Evolutionary conservation across 1,284 basidiomycete species (phyloP).

Genomic region (Agroathelia rolfsii): DNA sequence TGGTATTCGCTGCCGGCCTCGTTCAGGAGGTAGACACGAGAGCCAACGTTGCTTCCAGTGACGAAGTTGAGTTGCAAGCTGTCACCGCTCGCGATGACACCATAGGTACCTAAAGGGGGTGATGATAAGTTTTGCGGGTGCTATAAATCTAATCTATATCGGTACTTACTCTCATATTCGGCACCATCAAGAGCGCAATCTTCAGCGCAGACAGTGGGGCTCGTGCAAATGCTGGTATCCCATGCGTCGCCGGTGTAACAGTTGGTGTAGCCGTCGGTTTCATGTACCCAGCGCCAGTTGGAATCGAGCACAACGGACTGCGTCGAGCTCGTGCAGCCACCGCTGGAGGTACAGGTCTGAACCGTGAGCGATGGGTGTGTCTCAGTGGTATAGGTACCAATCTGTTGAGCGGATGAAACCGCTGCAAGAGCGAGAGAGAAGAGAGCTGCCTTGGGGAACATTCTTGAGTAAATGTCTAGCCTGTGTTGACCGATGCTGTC

Average conservation of each 20-base stretch:
- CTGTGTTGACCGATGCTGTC: no score
- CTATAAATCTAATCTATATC: no score
- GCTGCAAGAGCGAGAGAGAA: no score
- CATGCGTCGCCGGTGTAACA: conserved; percentile 48
- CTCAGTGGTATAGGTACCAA: conserved; percentile 24
- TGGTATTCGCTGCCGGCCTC: conserved; percentile 32
- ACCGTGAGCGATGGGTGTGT: conserved; percentile 22
- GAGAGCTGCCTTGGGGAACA: no score
- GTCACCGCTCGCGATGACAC: no score
- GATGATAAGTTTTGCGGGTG: no score
- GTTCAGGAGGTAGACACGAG: conserved; percentile 29
- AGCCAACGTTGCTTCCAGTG: conserved; percentile 30
- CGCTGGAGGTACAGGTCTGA: conserved; percentile 20
- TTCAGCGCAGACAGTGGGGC: conserved; percentile 31
- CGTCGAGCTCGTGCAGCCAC: conserved; percentile 17
- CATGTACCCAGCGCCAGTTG: conserved; percentile 29
- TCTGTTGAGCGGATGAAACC: conserved; percentile 22
- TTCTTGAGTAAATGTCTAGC: no score
- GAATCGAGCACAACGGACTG: conserved; percentile 24
- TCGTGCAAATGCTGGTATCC: conserved; percentile 39
- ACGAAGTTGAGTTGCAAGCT: no score
- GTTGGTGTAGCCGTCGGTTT: conserved; percentile 29
- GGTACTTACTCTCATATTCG: no score
- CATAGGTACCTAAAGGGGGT: conserved; percentile 20
- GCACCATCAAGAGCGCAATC: conserved; percentile 27